phyloP scores from a whole-genome alignment of 2,329 filamentous ascomycete genomes.

The Sclerotiophoma versabilis region DNA sequence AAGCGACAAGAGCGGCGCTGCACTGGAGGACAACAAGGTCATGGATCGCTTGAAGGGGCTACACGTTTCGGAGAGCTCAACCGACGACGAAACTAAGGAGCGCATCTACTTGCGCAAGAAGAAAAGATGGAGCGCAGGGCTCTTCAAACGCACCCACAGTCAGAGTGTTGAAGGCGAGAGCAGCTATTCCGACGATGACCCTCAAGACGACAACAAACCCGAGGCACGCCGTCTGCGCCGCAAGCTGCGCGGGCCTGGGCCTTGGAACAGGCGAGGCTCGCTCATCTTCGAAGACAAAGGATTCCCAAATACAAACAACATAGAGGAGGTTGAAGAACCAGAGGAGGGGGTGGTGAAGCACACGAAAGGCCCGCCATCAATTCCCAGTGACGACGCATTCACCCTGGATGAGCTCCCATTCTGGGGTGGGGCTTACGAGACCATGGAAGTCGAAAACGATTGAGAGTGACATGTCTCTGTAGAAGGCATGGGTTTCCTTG shows the following conservation, averaged over 20 bases:
- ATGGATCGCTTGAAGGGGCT: conserved; percentile 45
- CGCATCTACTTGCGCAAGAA: conserved; percentile 46
- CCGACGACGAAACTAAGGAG: conserved; percentile 43
- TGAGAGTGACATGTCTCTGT: conserved; percentile 25
- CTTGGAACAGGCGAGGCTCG: conserved; percentile 44
- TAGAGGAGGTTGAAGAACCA: conserved; percentile 49
- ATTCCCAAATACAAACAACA: conserved; percentile 45
- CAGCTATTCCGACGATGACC: conserved; percentile 52
- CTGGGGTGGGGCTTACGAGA: conserved; percentile 38
- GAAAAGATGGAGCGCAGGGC: conserved; percentile 52
- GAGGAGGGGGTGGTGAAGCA: conserved; percentile 41
- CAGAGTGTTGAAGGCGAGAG: conserved; percentile 55
- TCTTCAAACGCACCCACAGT: conserved; percentile 56
- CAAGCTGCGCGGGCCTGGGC: conserved; percentile 49
- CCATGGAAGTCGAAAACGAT: conserved; percentile 37
- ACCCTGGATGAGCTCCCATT: conserved; percentile 50
- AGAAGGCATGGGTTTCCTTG: not conserved
- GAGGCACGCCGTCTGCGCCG: conserved; percentile 53
- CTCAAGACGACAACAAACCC: conserved; percentile 49
- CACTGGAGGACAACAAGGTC: conserved; percentile 41
- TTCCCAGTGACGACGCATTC: conserved; percentile 49
- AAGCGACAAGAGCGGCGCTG: conserved; percentile 40
- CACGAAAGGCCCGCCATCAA: conserved; percentile 45
- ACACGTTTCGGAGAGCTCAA: conserved; percentile 43
- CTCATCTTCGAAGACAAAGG: conserved; percentile 51